phyloP scores from a whole-genome alignment of 2,329 filamentous ascomycete genomes.

The Penicillium fuscoglaucum region DNA sequence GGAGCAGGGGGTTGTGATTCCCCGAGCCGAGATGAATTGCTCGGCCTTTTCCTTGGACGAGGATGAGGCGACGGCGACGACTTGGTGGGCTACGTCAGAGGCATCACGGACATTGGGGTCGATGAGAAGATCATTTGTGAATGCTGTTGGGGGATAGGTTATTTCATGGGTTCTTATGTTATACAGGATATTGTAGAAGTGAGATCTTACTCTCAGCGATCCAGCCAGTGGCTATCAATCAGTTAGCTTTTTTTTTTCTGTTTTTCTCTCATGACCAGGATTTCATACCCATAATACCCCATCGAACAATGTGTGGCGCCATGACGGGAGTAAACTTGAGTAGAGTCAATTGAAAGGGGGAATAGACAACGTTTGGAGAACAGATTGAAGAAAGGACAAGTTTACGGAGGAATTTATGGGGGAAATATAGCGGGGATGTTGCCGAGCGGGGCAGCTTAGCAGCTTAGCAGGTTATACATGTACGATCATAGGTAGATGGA shows the following conservation, averaged over 20 bases:
- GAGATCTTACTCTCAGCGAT: slow-evolving; percentile 41
- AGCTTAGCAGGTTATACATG: too few relatives aligned
- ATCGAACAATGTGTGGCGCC: slow-evolving; percentile 40
- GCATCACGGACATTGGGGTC: slow-evolving; percentile 70
- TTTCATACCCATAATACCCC: slow-evolving; percentile 47
- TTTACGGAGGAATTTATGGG: not conserved
- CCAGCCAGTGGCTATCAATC: slow-evolving; percentile 44
- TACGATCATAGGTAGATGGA: not conserved
- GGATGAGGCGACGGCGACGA: slow-evolving; percentile 79
- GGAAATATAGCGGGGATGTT: slow-evolving; percentile 21
- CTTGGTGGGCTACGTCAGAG: slow-evolving; percentile 70
- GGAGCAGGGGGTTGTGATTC: slow-evolving; percentile 66
- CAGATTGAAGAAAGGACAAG: too few relatives aligned
- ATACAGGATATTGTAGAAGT: slow-evolving; percentile 1
- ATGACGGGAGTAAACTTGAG: slow-evolving; percentile 22
- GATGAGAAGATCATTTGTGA: slow-evolving; percentile 75
- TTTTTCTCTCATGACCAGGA: not conserved
- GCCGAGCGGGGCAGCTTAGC: slow-evolving; percentile 27
- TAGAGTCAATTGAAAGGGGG: not conserved
- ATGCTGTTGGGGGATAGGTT: slow-evolving; percentile 42
- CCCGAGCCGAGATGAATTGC: slow-evolving; percentile 69
- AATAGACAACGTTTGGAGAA: not conserved
- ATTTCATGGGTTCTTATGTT: not conserved
- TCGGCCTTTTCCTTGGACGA: slow-evolving; percentile 67
- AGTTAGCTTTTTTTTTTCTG: slow-evolving; percentile 16